Base-by-base conservation (phyloP, 306 rosid genomes). In the Medicago lupulina region DNA sequence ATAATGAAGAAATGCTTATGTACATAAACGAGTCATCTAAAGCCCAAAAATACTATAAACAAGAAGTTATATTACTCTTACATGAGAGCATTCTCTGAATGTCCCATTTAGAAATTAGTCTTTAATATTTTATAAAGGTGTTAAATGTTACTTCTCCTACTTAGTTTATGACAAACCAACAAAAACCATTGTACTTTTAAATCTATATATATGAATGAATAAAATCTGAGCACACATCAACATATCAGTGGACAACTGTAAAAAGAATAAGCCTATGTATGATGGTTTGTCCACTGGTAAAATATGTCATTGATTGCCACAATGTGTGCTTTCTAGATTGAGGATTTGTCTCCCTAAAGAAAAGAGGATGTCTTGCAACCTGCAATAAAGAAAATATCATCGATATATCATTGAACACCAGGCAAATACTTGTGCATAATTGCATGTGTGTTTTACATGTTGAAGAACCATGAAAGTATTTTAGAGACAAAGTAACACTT, bases 281-380 rank as follows among this genome's bases (percentile, higher is more conserved):
- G 77, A 84, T 88, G 67, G 90, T 88, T 75, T 93, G 92, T 53
- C 92, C 97, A 79, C 83, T 77, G 6, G 98, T 93, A 85, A 93
- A 93, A 83, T 93, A 96, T 8, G 92, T 80, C 1, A 97, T 83
- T 70, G 92, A 88, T 82, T 93, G 98, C 98, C 98, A 93, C 60
- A 91, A 31, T 46, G 98, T 93, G 72, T 91, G 98, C 76, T 93
- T 93, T 83, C 97, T 86, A 70, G 98, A 97, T 79, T 93, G 98
- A 68, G 97, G 97, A 83, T 91, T 91, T 40, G 91, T 91, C 83
- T 93, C 98, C 88, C 88, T 83, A 82, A 91, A 93, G 88, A 91
- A 93, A 78, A 89, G 88, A 4, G 98, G 96, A 75, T 78, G 97
- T 73, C 92, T 85, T 76, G 86, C 88, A 83, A 93, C 85, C 97